Evolutionary conservation across 352 stramenopile species (phyloP), one percentile per base, ranked within the genome.

Genomic region (Phytophthora constricta): DNA sequence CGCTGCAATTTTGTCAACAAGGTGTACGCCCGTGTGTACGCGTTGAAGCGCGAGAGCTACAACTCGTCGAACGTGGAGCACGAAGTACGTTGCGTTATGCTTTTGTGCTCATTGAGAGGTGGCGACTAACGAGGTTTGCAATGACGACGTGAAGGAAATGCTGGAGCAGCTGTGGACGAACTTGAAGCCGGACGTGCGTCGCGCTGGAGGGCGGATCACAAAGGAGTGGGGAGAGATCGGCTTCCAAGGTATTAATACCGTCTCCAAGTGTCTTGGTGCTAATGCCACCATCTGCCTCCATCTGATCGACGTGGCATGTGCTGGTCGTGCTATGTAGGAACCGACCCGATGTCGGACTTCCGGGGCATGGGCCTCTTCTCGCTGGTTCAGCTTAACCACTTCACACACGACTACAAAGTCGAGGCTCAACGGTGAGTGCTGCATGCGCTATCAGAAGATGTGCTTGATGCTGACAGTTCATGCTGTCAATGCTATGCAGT

Each of bases 161-260:
- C 60, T 96, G n/a, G 88, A 96, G 64, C 76, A 92, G 37, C 55
- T 96, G 33, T 96, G 88, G 88, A 60, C 56, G 19, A 90, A 87
- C 23, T 70, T 95, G 39, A 96, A 96, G 77, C 88, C 88, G 1
- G 72, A 89, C 43, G 73, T 93, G 17, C 88, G 88, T 59, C 86
- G 88, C 51, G 69, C 74, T 33, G 85, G 86, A 43, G 88, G 88
- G 25, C 77, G 88, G 1, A 91, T 93, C 57, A 96, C 88, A 2
- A 96, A 95, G 65, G 88, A 96, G 42, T 96, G 88, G 88, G 84
- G 83, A 27, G 88, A 96, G 41, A 95, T 96, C 49, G 88, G 88
- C 25, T 96, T 96, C 47, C 86, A 96, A 87, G 87, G 87, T 92
- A 55, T 19, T 41, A 7, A 60, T 31, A 14, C n/a, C n/a, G n/a